A percentile compares a stretch with the other conserved stretches of the same genome.
Evolutionary conservation across 2,329 filamentous ascomycete species (phyloP).

Genomic region (Diaporthe nobilis): DNA sequence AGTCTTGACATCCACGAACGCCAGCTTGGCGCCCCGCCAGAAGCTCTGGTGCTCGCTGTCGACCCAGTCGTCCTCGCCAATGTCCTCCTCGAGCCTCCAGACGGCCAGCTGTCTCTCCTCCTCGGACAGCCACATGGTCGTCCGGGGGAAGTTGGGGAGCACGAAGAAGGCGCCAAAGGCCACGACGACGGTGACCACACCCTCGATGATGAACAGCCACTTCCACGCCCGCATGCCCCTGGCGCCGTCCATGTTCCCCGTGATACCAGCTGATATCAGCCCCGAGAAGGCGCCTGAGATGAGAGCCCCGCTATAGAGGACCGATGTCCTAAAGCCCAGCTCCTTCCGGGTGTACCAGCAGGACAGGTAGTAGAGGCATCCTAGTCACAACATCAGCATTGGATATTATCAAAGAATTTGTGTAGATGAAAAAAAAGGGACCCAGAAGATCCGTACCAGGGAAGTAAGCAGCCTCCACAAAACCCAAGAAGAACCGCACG

Average conservation of each 20-base stretch:
- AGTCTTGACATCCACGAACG: constrained; percentile 71
- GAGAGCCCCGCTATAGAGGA: constrained; percentile 71
- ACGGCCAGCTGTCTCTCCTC: constrained; percentile 69
- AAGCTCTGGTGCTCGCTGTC: constrained; percentile 69
- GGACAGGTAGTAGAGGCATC: constrained; percentile 69
- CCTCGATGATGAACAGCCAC: constrained; percentile 78
- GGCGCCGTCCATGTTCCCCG: constrained; percentile 68
- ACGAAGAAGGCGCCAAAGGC: constrained; percentile 68
- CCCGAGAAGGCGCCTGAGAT: constrained; percentile 78
- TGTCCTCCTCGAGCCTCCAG: constrained; percentile 75
- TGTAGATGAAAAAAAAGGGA: too few species aligned
- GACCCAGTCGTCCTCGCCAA: constrained; percentile 75
- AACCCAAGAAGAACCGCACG: constrained; percentile 59
- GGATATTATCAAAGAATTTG: not conserved
- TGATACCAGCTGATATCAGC: constrained; percentile 71
- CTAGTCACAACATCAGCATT: constrained; percentile 42
- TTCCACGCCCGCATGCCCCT: constrained; percentile 72
- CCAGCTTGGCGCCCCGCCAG: constrained; percentile 67
- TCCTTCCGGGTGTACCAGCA: constrained; percentile 78
- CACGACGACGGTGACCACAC: constrained; percentile 69
- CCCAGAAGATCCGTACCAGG: constrained; percentile 35
- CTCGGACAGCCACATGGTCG: constrained; percentile 65
- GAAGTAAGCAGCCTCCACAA: constrained; percentile 57
- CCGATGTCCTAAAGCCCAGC: constrained; percentile 70
- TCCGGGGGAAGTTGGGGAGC: constrained; percentile 62